Percentiles rank a stretch among this genome's conserved stretches.
phyloP scores from a whole-genome alignment of 2,329 filamentous ascomycete species.

The Tolypocladium capitatum region DNA sequence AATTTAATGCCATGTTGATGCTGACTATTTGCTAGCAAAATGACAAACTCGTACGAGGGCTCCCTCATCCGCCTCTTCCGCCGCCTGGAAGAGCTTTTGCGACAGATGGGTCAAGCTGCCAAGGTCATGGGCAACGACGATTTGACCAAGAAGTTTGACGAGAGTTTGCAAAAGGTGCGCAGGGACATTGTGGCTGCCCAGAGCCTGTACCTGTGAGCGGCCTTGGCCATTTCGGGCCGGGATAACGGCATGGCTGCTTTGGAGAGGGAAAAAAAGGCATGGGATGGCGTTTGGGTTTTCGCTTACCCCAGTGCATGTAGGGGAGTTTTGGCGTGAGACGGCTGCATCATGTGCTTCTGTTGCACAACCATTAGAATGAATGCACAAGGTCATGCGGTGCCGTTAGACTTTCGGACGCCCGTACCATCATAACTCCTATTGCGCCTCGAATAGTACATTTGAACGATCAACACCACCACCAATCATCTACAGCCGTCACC shows the following conservation, averaged over 20 bases:
- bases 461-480: not conserved
- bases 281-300: not conserved
- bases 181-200: constrained; percentile 92
- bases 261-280: not conserved
- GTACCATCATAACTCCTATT: not conserved
- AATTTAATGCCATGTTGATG: not conserved
- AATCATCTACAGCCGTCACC: not conserved
- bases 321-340: not conserved
- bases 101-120: constrained; percentile 88
- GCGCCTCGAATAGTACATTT: not conserved
- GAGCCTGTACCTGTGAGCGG: constrained; percentile 63
- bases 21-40: constrained; percentile 52
- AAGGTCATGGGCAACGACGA: constrained; percentile 99
- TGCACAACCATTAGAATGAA: not conserved
- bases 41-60: constrained; percentile 97
- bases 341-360: not conserved
- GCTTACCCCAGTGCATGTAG: not conserved
- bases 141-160: constrained; percentile 82
- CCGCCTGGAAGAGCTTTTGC: constrained; percentile 80
- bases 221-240: not conserved
- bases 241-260: not conserved
- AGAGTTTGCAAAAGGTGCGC: constrained; percentile 70
- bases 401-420: not conserved
- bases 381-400: not conserved
- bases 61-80: constrained; percentile 94